Percentiles rank a stretch among this genome's conserved stretches.
Conservation (phyloP, 768 basidiomycete species). For the Gelatoporia subvermispora region DNA sequence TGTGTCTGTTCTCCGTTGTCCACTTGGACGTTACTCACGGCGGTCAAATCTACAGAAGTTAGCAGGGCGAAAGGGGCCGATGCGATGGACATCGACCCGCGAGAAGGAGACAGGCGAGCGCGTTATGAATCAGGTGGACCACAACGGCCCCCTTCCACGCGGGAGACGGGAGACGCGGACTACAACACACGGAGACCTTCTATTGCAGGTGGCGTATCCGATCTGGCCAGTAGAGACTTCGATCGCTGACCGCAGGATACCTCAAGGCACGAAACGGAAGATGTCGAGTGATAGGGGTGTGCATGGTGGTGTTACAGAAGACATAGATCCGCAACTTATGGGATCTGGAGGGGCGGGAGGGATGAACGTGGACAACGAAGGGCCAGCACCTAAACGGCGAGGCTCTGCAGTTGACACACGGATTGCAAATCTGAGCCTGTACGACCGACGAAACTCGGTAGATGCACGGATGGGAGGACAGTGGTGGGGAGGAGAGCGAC, state of each 20-base stretch:
- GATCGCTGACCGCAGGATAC: constrained; percentile 17
- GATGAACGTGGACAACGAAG: constrained; percentile 55
- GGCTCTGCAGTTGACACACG: constrained; percentile 80
- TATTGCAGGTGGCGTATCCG: constrained; percentile 47
- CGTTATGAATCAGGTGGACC: constrained; percentile 8
- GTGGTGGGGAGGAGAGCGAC: constrained; percentile 53
- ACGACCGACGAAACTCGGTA: constrained; percentile 74
- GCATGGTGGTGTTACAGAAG: constrained; percentile 51
- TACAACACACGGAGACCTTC: constrained; percentile 71
- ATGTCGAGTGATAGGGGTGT: constrained; percentile 64
- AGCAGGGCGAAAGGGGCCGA: constrained; percentile 17
- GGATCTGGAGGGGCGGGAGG: constrained; percentile 64
- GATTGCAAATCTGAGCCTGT: constrained; percentile 69
- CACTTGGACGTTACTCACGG: not conserved
- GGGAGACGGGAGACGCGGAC: constrained; percentile 53
- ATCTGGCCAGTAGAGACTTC: constrained; percentile 13
- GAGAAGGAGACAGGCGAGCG: constrained; percentile 8
- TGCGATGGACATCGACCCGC: constrained; percentile 17
- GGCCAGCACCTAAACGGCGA: constrained; percentile 74
- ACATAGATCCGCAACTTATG: constrained; percentile 60
- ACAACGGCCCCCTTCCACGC: constrained; percentile 16
- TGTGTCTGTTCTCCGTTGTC: not conserved
- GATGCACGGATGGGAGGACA: constrained; percentile 57
- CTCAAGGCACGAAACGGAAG: constrained; percentile 76
- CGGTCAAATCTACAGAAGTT: constrained; percentile 2